A percentile compares a stretch with the other conserved stretches of the same genome.
These are phyloP conservation scores for Pseudocercospora eumusae DNA, from an alignment of 2,329 filamentous ascomycete species.

Conservation along the genomic window DNA sequence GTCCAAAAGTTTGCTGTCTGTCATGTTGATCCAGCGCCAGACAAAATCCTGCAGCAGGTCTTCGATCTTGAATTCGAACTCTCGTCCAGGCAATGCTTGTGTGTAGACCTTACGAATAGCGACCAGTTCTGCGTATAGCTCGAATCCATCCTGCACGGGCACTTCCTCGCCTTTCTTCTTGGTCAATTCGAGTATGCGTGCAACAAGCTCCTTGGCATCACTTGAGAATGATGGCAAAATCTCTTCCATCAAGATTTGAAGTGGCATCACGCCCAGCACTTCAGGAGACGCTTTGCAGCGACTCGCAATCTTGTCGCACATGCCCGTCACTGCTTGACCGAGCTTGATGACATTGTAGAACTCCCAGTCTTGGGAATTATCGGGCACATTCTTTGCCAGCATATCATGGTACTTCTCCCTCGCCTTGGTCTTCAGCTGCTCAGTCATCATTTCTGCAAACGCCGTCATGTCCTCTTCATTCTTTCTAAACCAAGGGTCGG, in stretches of 20 bases:
- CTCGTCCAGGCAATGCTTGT: slow-evolving; percentile 67
- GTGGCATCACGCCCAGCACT: slow-evolving; percentile 73
- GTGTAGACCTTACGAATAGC: slow-evolving; percentile 80
- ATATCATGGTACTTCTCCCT: slow-evolving; percentile 76
- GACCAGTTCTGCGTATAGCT: slow-evolving; percentile 85
- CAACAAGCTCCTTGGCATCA: slow-evolving; percentile 82
- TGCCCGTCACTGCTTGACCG: slow-evolving; percentile 78
- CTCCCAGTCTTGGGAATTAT: slow-evolving; percentile 80
- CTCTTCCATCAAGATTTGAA: slow-evolving; percentile 74
- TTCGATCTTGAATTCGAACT: slow-evolving; percentile 87
- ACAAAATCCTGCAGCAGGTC: slow-evolving; percentile 85
- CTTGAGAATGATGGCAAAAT: slow-evolving; percentile 88
- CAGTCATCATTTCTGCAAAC: slow-evolving; percentile 71
- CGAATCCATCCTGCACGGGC: slow-evolving; percentile 87
- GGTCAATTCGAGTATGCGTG: slow-evolving; percentile 73
- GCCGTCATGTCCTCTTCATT: slow-evolving; percentile 68
- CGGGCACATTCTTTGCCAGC: slow-evolving; percentile 76
- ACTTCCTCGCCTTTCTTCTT: slow-evolving; percentile 72
- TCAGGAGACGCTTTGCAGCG: slow-evolving; percentile 84
- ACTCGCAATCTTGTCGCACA: slow-evolving; percentile 88
- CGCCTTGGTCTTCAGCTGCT: slow-evolving; percentile 72
- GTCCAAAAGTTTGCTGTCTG: slow-evolving; percentile 74
- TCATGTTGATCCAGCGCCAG: slow-evolving; percentile 87
- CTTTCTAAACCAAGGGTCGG: slow-evolving; percentile 73
- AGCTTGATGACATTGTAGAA: slow-evolving; percentile 88